Conservation (phyloP, 306 rosid genomes). For the Senna tora region DNA sequence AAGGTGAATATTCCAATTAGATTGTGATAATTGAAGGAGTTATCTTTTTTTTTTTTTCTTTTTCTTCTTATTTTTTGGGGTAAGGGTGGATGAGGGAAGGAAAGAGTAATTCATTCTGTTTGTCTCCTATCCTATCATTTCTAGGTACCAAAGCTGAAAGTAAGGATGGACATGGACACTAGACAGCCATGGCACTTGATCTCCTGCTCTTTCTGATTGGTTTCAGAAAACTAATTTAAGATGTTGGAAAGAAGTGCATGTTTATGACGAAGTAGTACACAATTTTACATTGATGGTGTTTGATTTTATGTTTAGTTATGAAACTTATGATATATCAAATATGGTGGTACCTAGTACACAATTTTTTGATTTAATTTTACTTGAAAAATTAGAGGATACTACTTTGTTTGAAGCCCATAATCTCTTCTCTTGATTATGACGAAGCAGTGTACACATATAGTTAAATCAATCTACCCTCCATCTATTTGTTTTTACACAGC, state of each 20-base stretch:
- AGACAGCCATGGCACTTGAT: too few species aligned
- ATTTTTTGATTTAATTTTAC: not conserved
- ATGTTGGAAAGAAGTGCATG: constrained; percentile 24
- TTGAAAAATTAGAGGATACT: not conserved
- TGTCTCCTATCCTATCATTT: not conserved
- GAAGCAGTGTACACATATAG: constrained; percentile 5
- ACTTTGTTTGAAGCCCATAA: not conserved
- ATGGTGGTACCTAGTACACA: not conserved
- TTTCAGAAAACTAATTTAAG: not conserved
- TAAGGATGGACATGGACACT: not conserved
- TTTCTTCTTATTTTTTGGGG: not conserved
- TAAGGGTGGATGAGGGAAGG: not conserved
- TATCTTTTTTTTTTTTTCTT: not conserved
- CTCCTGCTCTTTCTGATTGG: not conserved
- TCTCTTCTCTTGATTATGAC: constrained; percentile 5
- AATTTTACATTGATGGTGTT: not conserved
- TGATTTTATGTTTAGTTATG: not conserved
- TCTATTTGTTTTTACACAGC: constrained; percentile 15
- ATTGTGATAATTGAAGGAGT: not conserved
- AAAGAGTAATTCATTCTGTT: not conserved
- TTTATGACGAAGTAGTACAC: too few species aligned
- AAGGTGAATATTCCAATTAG: constrained; percentile 7
- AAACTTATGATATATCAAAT: not conserved
- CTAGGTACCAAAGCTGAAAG: not conserved
- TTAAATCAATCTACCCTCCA: constrained; percentile 24